Base-by-base conservation (phyloP, 441 rosid species). In the Arabidopsis lyrata region DNA sequence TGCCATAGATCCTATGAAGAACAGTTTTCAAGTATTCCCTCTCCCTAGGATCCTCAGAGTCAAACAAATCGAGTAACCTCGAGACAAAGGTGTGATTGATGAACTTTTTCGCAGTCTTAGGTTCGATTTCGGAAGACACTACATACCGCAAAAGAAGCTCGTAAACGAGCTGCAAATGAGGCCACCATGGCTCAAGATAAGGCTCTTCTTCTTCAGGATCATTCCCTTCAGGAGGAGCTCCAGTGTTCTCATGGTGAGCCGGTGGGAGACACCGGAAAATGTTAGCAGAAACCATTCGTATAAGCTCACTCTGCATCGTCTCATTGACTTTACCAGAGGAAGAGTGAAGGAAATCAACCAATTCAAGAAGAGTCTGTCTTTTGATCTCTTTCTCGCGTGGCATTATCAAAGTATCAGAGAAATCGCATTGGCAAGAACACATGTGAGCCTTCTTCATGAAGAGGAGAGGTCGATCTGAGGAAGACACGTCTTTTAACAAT, bases 141-240 rank as follows among this genome's bases (percentile, higher is more conserved):
- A 84, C 75, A 44, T 84, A 81, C 1, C 88, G 75, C 54, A 82
- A 32, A 39, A 84, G 62, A 57, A 84, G 78, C 76, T 84, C 86
- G 56, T 84, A 82, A 3, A 82, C 74, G 22, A 81, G 76, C 72
- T 84, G 88, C 68, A 84, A 47, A 64, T 84, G 88, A 14, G 88
- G 84, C 86, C 88, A 84, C 32, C 79, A 75, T 3, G 88, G 88
- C 22, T 84, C 86, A 15, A 82, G 55, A 24, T 58, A 84, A 14
- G 84, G 76, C 68, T 84, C 88, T 14, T 84, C 88, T 52, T 84
- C 88, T 8, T 84, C 86, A 0, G 86, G 88, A 38, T 84, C 88
- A 2, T 56, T 49, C 0, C 72, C 77, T 50, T 78, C 84, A 38
- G 83, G 78, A 65, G 81, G 76, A 42, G 80, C 72, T 39, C 83